Evolutionary conservation across 1,139 yeast species (phyloP).

Genomic region (Kazachstania sp.): DNA sequence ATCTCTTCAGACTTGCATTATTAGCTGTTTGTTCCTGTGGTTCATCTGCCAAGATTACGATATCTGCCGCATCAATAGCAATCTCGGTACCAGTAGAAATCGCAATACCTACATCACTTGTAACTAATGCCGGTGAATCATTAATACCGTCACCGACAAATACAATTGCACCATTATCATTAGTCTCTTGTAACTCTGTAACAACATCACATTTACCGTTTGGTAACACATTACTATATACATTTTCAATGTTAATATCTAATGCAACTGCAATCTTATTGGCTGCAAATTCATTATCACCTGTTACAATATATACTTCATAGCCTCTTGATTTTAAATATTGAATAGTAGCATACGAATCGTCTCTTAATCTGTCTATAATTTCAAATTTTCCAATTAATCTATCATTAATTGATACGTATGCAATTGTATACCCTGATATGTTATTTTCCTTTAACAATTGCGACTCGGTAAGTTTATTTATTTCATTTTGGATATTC

Average conservation of each 20-base stretch:
- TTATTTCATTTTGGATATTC: not conserved
- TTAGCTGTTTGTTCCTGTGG: constrained; percentile 6
- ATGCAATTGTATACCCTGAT: constrained; percentile 30
- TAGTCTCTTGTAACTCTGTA: constrained; percentile 42
- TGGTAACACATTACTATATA: constrained; percentile 75
- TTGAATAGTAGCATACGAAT: constrained; percentile 52
- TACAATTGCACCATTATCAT: constrained; percentile 34
- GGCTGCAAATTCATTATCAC: constrained; percentile 67
- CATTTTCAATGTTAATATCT: constrained; percentile 56
- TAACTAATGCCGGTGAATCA: constrained; percentile 91
- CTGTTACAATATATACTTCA: constrained; percentile 83
- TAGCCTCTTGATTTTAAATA: constrained; percentile 48
- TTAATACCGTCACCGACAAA: constrained; percentile 96
- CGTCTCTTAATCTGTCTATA: constrained; percentile 60
- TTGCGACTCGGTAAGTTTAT: constrained; percentile 8
- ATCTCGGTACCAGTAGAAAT: constrained; percentile 90
- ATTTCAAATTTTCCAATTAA: constrained; percentile 61
- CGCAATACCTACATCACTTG: constrained; percentile 85
- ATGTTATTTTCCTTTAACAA: not conserved
- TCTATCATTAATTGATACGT: constrained; percentile 43
- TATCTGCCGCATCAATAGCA: constrained; percentile 92
- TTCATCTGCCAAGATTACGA: constrained; percentile 45
- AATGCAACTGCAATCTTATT: constrained; percentile 53
- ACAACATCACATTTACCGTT: constrained; percentile 66
- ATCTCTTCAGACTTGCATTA: constrained; percentile 47